These are phyloP conservation scores for Auriscalpium microsporum DNA, from an alignment of 768 basidiomycete genomes.

Conservation along the genomic window DNA sequence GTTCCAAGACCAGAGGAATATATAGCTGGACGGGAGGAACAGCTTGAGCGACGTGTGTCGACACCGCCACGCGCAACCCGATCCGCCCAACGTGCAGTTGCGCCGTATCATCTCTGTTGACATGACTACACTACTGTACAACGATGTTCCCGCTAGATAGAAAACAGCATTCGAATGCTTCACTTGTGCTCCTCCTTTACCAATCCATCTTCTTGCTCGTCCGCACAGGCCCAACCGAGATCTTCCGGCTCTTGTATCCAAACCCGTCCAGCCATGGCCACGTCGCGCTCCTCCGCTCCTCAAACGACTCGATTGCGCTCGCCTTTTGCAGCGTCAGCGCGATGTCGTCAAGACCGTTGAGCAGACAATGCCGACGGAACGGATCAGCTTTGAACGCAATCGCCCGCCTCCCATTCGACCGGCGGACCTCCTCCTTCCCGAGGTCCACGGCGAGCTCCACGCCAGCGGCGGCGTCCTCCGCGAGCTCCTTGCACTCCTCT, in stretches of 20 bases:
- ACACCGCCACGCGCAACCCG: neutral
- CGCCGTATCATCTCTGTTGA: neutral
- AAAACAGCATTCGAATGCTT: neutral
- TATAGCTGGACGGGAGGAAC: neutral
- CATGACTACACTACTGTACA: neutral
- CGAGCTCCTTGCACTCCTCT: conserved; percentile 39
- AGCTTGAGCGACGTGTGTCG: neutral
- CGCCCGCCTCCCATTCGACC: conserved; percentile 58
- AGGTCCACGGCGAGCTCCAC: conserved; percentile 51
- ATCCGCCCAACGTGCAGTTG: neutral
- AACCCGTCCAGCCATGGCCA: conserved; percentile 99
- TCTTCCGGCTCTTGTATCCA: conserved; percentile 76
- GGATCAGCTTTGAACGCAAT: conserved; percentile 78
- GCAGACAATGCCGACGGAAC: conserved; percentile 87
- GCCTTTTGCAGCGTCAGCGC: conserved; percentile 84
- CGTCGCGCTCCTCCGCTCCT: conserved; percentile 59
- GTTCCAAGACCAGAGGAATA: neutral
- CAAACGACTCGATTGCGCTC: conserved; percentile 67
- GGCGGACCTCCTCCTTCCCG: conserved; percentile 47
- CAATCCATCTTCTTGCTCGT: conserved; percentile 58
- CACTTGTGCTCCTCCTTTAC: conserved; percentile 29
- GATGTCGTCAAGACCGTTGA: conserved; percentile 97
- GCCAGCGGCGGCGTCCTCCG: conserved; percentile 43
- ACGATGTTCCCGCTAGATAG: neutral
- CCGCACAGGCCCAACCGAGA: conserved; percentile 41